Evolutionary conservation across 257 asterid genomes (phyloP).

Genomic region (Lithospermum erythrorhizon): DNA sequence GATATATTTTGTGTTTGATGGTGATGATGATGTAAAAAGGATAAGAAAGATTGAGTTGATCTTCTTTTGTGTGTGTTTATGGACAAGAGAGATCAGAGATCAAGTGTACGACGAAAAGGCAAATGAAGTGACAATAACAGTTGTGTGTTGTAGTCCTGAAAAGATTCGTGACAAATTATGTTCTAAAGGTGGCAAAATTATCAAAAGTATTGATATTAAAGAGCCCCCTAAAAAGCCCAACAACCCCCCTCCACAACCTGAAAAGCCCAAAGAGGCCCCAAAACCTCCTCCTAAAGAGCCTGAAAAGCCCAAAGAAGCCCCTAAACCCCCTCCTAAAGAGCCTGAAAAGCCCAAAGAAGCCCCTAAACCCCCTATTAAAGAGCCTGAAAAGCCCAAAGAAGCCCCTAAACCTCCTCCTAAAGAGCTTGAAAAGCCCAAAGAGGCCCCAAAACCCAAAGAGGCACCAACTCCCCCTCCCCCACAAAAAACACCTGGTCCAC

Average conservation of each 20-base stretch:
- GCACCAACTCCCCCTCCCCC: slow-evolving; percentile 11
- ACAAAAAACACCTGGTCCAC: slow-evolving; percentile 18
- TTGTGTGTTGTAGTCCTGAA: slow-evolving; percentile 80
- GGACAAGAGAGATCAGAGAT: slow-evolving; percentile 57
- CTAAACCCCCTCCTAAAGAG: neutral
- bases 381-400: slow-evolving; percentile 2
- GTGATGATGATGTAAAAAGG: neutral
- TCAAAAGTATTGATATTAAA: slow-evolving; percentile 51
- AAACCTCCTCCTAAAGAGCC: slow-evolving; percentile 2
- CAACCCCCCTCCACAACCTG: slow-evolving; percentile 15
- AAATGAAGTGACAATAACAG: slow-evolving; percentile 47
- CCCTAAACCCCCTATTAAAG: slow-evolving; percentile 11
- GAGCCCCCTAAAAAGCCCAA: slow-evolving; percentile 19
- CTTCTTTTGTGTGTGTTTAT: slow-evolving; percentile 4
- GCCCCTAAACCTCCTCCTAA: slow-evolving; percentile 12
- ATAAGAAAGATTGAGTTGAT: slow-evolving; percentile 11
- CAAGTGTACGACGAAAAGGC: slow-evolving; percentile 59
- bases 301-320: slow-evolving; percentile 18
- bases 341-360: slow-evolving; percentile 4
- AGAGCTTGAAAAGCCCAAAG: slow-evolving; percentile 17
- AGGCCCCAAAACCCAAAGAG: slow-evolving; percentile 11
- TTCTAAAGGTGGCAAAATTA: slow-evolving; percentile 38
- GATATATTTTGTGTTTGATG: neutral
- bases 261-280: slow-evolving; percentile 17
- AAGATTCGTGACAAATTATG: slow-evolving; percentile 61